Evolutionary conservation across 1,284 basidiomycete genomes (phyloP).

Genomic region (Irpex sp.): DNA sequence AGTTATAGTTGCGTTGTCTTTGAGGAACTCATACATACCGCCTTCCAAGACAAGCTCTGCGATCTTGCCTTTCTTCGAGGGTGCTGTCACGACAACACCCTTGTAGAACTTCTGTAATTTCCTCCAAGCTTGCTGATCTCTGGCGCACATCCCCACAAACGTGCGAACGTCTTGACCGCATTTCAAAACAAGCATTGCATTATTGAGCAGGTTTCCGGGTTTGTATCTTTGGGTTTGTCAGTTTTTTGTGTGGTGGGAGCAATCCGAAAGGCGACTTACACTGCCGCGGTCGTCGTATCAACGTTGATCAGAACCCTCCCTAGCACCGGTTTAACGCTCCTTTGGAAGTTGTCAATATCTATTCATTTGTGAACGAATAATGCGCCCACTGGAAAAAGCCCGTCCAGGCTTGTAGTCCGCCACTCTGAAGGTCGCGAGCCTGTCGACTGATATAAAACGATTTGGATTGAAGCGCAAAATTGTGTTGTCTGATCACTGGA

Average conservation of each 20-base stretch:
- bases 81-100: conserved; percentile 22
- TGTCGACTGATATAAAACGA: conserved; percentile 12
- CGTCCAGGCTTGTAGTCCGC: conserved; percentile 13
- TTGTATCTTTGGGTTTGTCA: conserved; percentile 26
- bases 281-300: conserved; percentile 17
- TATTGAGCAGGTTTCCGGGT: conserved; percentile 25
- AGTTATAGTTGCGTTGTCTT: neutral
- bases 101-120: conserved; percentile 32
- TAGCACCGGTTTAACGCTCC: conserved; percentile 22
- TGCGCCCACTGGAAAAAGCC: conserved; percentile 19
- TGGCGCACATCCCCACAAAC: conserved; percentile 17
- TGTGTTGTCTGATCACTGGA: conserved; percentile 15
- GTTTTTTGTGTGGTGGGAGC: neutral
- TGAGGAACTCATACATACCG: neutral
- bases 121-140: conserved; percentile 18
- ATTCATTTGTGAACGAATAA: neutral
- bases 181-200: conserved; percentile 23
- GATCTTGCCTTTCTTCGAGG: conserved; percentile 9
- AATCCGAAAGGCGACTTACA: conserved; percentile 14
- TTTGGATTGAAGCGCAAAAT: conserved; percentile 15
- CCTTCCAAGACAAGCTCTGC: conserved; percentile 4
- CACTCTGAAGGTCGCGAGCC: conserved; percentile 1
- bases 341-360: neutral
- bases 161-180: conserved; percentile 15
- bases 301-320: conserved; percentile 22